Conservation (phyloP, 78 protist genomes). For the Tieghemostelium lacteum region DNA sequence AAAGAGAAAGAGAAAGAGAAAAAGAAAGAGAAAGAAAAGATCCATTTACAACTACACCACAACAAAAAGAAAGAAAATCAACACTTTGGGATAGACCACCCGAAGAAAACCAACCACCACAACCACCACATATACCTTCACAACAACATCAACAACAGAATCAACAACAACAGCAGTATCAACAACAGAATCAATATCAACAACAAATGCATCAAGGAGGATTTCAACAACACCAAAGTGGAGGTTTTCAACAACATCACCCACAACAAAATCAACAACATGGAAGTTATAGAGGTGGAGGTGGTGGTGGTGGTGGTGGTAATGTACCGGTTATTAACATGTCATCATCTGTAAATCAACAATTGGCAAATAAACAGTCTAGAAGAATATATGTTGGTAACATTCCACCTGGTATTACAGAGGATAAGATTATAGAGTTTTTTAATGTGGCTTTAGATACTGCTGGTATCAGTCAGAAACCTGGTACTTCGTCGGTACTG, state of each 20-base stretch:
- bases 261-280: neutral
- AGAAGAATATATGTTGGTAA: constrained; percentile 83
- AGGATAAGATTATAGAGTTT: constrained; percentile 70
- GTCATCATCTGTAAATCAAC: neutral
- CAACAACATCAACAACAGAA: neutral
- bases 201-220: neutral
- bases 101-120: constrained; percentile 27
- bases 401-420: constrained; percentile 74
- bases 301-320: neutral
- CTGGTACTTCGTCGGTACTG: constrained; percentile 42
- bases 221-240: constrained; percentile 9
- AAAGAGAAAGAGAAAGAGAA: too few species aligned
- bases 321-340: neutral
- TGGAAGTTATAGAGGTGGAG: too few species aligned
- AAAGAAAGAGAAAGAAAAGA: neutral
- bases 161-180: constrained; percentile 20
- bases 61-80: neutral
- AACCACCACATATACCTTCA: neutral
- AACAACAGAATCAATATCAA: neutral
- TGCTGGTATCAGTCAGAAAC: constrained; percentile 15
- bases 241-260: neutral
- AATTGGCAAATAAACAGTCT: constrained; percentile 56
- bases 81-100: constrained; percentile 74
- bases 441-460: constrained; percentile 56
- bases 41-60: neutral